Conservation (phyloP, 2,329 filamentous ascomycete species). For the Trichoderma polysporum region DNA sequence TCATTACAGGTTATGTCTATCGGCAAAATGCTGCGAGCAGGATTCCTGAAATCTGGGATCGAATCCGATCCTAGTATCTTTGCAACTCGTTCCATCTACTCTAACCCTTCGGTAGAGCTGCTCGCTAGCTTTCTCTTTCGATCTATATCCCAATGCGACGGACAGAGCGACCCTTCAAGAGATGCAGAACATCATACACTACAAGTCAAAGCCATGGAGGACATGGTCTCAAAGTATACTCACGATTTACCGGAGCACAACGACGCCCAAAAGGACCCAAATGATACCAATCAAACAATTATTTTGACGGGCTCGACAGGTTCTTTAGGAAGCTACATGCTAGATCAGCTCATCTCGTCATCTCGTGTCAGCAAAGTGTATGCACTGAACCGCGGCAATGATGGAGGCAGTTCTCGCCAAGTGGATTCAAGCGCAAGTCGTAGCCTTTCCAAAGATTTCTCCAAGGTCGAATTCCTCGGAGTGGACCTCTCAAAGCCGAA, state of each 20-base stretch:
- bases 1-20: background rate
- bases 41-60: background rate
- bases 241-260: background rate
- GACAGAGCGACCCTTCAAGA: background rate
- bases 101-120: background rate
- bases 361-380: slow-evolving; percentile 28
- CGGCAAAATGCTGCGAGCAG: background rate
- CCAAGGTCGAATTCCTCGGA: background rate
- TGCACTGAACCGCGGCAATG: slow-evolving; percentile 30
- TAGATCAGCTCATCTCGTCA: slow-evolving; percentile 35
- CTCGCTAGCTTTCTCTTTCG: background rate
- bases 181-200: background rate
- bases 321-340: slow-evolving; percentile 82
- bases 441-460: background rate
- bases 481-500: background rate
- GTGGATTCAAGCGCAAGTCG: background rate
- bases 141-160: background rate
- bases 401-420: slow-evolving; percentile 24
- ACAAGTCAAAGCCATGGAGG: background rate
- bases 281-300: slow-evolving; percentile 51
- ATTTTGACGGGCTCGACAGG: slow-evolving; percentile 87
- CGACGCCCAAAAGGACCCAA: slow-evolving; percentile 31
- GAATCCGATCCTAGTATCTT: background rate
- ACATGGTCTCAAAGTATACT: background rate
- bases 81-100: background rate